Evolutionary conservation across 2,329 filamentous ascomycete species (phyloP).

Genomic region (Trichoderma endophyticum): DNA sequence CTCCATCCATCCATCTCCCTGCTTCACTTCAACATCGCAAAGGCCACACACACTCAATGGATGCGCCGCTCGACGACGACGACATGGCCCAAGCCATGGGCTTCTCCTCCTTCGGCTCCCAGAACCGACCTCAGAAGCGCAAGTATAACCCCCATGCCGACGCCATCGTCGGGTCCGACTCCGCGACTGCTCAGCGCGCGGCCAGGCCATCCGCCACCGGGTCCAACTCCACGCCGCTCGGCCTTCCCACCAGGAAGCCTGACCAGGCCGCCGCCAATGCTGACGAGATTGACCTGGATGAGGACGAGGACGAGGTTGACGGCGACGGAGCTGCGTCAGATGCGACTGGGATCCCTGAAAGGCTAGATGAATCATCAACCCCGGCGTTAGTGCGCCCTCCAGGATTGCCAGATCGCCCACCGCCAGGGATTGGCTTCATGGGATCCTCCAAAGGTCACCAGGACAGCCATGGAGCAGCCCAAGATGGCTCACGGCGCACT

Average conservation of each 20-base stretch:
- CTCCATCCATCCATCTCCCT: background rate
- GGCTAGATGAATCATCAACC: slow-evolving; percentile 5
- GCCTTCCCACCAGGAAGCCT: slow-evolving; percentile 18
- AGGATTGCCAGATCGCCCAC: slow-evolving; percentile 34
- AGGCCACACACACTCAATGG: slow-evolving; percentile 13
- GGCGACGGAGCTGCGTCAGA: slow-evolving; percentile 19
- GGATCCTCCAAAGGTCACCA: slow-evolving; percentile 6
- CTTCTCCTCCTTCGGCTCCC: slow-evolving; percentile 66
- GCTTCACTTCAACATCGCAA: background rate
- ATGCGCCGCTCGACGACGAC: slow-evolving; percentile 30
- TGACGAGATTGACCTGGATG: slow-evolving; percentile 46
- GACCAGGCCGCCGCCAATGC: slow-evolving; percentile 30
- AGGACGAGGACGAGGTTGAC: slow-evolving; percentile 31
- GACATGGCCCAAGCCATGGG: slow-evolving; percentile 65
- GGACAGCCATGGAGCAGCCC: slow-evolving; percentile 8
- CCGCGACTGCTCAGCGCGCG: slow-evolving; percentile 27
- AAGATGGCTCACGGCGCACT: slow-evolving; percentile 20
- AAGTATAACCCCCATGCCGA: slow-evolving; percentile 60
- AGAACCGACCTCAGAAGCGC: slow-evolving; percentile 55
- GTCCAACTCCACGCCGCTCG: slow-evolving; percentile 39
- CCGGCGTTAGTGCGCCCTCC: slow-evolving; percentile 33
- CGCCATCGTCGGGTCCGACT: slow-evolving; percentile 35
- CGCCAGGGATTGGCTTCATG: slow-evolving; percentile 19
- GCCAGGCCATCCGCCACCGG: slow-evolving; percentile 30
- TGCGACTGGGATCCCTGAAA: background rate